These are phyloP conservation scores for Apiospora aurea DNA, from an alignment of 2,329 filamentous ascomycete genomes.

Conservation along the genomic window DNA sequence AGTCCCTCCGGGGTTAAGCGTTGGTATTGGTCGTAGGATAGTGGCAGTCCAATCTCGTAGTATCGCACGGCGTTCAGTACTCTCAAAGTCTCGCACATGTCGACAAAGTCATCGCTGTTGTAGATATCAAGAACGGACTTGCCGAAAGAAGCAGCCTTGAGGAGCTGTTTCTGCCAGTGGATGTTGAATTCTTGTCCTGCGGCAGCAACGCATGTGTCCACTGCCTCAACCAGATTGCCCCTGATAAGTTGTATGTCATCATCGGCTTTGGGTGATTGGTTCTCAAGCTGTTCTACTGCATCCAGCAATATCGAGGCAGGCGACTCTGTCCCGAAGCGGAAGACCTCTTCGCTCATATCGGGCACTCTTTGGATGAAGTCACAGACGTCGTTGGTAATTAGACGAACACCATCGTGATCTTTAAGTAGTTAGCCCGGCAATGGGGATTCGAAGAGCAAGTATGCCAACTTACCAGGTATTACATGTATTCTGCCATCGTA, in stretches of 20 bases:
- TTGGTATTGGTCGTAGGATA: conserved; percentile 94
- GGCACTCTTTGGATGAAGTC: conserved; percentile 97
- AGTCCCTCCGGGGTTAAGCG: conserved; percentile 88
- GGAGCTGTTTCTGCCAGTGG: conserved; percentile 91
- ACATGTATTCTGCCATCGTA: conserved; percentile 93
- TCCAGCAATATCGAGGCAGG: conserved; percentile 93
- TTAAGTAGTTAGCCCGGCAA: conserved; percentile 30
- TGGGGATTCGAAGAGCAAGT: not conserved
- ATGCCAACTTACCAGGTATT: conserved; percentile 69
- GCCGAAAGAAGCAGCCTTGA: conserved; percentile 97
- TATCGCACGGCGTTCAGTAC: conserved; percentile 92
- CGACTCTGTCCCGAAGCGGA: conserved; percentile 85
- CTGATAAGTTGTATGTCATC: conserved; percentile 97
- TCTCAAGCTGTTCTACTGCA: conserved; percentile 88
- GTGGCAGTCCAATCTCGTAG: conserved; percentile 86
- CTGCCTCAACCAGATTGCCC: conserved; percentile 85
- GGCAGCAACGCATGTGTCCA: conserved; percentile 91
- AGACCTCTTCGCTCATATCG: conserved; percentile 85
- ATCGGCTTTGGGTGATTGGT: conserved; percentile 94
- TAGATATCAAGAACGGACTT: conserved; percentile 98
- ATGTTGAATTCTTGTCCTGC: conserved; percentile 90
- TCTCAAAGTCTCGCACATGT: conserved; percentile 93
- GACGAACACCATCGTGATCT: conserved; percentile 83
- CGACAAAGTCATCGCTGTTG: conserved; percentile 97
- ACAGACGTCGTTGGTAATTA: conserved; percentile 93